Conservation (phyloP, 257 asterid species). For the Henckelia pumila region DNA sequence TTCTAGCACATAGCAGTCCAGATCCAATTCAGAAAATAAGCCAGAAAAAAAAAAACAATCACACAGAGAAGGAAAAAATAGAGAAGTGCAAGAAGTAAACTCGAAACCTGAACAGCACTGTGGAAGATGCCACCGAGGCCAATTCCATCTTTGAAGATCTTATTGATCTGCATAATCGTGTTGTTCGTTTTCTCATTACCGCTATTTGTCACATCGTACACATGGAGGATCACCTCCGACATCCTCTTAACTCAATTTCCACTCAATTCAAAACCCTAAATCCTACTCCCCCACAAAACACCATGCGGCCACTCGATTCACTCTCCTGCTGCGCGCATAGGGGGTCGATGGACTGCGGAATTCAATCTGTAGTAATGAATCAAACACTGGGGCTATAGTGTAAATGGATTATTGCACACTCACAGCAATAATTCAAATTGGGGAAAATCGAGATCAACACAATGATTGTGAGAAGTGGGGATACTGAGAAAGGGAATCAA, state of each 20-base stretch:
- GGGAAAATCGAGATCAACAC: not conserved
- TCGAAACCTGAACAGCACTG: not conserved
- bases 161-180: slow-evolving; percentile 40
- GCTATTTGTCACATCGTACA: slow-evolving; percentile 93
- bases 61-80: not conserved
- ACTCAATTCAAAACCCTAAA: not conserved
- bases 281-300: not conserved
- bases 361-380: not conserved
- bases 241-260: not conserved
- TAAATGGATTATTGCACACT: too few relatives aligned
- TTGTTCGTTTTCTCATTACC: slow-evolving; percentile 83
- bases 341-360: slow-evolving; percentile 3
- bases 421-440: not conserved
- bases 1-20: not conserved
- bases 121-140: slow-evolving; percentile 5
- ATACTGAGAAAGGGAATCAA: too few relatives aligned
- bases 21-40: not conserved
- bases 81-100: not conserved
- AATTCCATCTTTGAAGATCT: slow-evolving; percentile 26
- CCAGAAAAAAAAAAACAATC: slow-evolving; percentile 8
- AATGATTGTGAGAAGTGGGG: not conserved
- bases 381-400: not conserved
- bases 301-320: slow-evolving; percentile 15
- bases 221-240: slow-evolving; percentile 63
- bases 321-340: not conserved